Percentiles rank a stretch among this genome's conserved stretches.
Evolutionary conservation across 495 filamentous ascomycete genomes (phyloP).

Genomic region (Penicillium alfredii): DNA sequence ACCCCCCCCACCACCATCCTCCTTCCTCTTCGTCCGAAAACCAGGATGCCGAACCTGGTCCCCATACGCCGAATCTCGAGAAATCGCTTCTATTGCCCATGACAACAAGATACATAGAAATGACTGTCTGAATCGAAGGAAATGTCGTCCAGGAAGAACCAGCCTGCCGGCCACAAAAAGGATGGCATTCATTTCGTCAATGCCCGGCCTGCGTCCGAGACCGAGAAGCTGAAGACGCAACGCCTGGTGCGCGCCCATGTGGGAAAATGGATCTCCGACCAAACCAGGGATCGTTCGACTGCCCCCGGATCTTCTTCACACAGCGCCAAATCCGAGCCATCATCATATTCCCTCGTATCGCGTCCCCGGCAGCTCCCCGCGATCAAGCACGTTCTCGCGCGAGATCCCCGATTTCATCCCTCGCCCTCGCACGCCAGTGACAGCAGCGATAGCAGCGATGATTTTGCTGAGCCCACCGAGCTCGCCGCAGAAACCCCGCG

Average conservation of each 20-base stretch:
- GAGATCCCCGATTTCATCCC: constrained; percentile 4
- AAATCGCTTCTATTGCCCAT: constrained; percentile 5
- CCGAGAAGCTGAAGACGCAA: constrained; percentile 26
- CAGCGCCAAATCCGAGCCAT: constrained; percentile 1
- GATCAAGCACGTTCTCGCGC: neutral
- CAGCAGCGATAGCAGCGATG: constrained; percentile 13
- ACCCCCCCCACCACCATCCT: neutral
- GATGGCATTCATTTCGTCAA: constrained; percentile 38
- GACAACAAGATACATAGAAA: constrained; percentile 6
- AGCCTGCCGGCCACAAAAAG: constrained; percentile 14
- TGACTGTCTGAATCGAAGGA: neutral
- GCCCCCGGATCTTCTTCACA: constrained; percentile 2
- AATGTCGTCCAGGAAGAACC: constrained; percentile 28
- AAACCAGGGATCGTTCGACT: constrained; percentile 30
- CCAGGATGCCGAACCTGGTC: constrained; percentile 8
- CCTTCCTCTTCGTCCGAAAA: neutral
- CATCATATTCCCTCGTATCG: neutral
- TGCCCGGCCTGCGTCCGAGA: constrained; percentile 32
- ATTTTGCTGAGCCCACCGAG: no score
- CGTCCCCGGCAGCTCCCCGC: neutral
- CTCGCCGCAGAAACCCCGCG: no score
- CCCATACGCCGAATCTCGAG: neutral
- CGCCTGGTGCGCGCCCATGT: constrained; percentile 37
- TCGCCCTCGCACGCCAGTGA: constrained; percentile 13
- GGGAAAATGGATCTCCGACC: constrained; percentile 38